Conservation (phyloP, 129 eudicot genomes). For the Ambrosia artemisiifolia region DNA sequence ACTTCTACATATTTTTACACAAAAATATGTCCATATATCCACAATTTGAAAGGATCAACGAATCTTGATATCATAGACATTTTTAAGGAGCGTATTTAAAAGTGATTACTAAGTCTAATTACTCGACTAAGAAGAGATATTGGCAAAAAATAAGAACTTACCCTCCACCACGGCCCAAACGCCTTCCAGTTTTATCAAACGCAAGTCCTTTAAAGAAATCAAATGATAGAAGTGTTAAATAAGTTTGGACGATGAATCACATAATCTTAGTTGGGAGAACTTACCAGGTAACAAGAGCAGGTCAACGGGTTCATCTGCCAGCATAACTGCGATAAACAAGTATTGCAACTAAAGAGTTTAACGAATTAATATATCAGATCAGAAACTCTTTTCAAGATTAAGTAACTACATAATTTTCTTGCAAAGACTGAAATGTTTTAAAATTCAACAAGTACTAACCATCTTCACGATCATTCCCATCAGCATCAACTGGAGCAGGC, state of each 20-base stretch:
- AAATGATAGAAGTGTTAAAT: background rate
- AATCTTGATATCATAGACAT: background rate
- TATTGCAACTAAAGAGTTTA: background rate
- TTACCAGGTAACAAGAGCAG: constrained; percentile 84
- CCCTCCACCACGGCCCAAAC: constrained; percentile 99
- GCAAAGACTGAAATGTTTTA: background rate
- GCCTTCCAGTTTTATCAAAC: constrained; percentile 91
- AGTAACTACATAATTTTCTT: background rate
- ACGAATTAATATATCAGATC: background rate
- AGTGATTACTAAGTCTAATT: background rate
- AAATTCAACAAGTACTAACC: constrained; percentile 39
- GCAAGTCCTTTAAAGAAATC: constrained; percentile 70
- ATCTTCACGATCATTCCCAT: constrained; percentile 89
- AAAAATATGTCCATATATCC: background rate
- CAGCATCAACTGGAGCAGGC: constrained; percentile 76
- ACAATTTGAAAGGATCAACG: background rate
- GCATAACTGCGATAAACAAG: constrained; percentile 63
- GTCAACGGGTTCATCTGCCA: constrained; percentile 87
- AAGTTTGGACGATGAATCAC: constrained; percentile 7
- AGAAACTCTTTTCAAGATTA: background rate
- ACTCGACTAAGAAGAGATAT: background rate
- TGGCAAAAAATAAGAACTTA: constrained; percentile 26
- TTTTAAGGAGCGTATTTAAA: background rate
- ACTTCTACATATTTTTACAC: background rate
- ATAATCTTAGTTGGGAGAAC: constrained; percentile 1